phyloP scores from a whole-genome alignment of 192 early-diverging fungal species.

The Oehlia diaphana region DNA sequence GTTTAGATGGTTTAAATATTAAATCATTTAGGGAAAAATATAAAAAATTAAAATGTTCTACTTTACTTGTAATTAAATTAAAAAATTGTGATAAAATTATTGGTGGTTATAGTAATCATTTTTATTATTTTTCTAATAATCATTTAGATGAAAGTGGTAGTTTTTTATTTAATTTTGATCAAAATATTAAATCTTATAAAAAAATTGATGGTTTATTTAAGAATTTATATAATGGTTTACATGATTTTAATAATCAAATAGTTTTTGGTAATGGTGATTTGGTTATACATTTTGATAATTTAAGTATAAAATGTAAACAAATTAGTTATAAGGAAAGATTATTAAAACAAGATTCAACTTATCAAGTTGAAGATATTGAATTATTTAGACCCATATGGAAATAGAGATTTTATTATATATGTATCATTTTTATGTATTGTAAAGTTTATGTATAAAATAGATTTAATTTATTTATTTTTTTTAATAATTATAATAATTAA shows the following conservation, averaged over 20 bases:
- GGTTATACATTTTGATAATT: neutral
- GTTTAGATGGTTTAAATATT: neutral
- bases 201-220: neutral
- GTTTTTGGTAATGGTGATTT: neutral
- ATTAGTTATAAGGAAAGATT: neutral
- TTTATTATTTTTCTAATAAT: neutral
- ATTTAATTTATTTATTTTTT: too few species aligned
- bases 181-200: neutral
- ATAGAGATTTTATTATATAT: too few species aligned
- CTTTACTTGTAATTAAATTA: neutral
- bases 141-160: neutral
- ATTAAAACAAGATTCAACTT: neutral
- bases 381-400: neutral
- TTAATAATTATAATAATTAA: too few species aligned
- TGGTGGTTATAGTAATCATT: constrained; percentile 11
- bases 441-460: too few species aligned
- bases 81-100: neutral
- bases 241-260: neutral
- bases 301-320: neutral
- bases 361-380: neutral
- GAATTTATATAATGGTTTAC: neutral
- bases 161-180: constrained; percentile 7
- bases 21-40: neutral
- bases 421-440: too few species aligned
- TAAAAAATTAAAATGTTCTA: neutral